Conservation (phyloP, 352 stramenopile species). For the Pythium phragmitis region DNA sequence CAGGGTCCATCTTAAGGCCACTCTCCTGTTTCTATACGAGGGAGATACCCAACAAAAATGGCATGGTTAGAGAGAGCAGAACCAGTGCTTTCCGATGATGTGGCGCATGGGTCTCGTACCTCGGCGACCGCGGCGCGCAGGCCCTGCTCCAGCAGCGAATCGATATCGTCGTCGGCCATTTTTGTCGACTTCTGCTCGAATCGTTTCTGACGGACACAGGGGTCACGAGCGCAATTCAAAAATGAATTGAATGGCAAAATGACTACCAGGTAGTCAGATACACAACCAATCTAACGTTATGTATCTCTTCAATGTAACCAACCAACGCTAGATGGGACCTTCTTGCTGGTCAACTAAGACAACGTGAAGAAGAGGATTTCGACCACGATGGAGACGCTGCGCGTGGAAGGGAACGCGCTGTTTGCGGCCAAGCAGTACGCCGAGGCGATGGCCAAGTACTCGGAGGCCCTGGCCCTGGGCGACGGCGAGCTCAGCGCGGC, state of each 20-base stretch:
- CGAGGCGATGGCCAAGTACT: conserved; percentile 66
- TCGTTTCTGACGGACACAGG: background rate
- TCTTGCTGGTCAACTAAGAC: background rate
- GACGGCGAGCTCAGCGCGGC: conserved; percentile 10
- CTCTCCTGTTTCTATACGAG: conserved; percentile 31
- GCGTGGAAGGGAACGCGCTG: conserved; percentile 68
- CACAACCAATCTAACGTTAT: background rate
- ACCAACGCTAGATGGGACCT: conserved; percentile 1
- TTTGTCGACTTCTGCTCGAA: conserved; percentile 2
- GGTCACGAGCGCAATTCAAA: conserved; percentile 1
- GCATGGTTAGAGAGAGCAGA: conserved; percentile 11
- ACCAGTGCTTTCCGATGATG: background rate
- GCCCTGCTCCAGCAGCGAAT: conserved; percentile 76
- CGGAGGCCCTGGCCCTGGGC: conserved; percentile 37
- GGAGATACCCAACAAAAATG: conserved; percentile 7
- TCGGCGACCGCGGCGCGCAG: conserved; percentile 49
- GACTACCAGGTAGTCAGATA: conserved; percentile 15
- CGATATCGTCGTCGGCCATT: conserved; percentile 73
- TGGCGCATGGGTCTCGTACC: conserved; percentile 26
- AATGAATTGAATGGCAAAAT: background rate
- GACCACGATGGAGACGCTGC: conserved; percentile 54
- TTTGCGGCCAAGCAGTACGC: conserved; percentile 73
- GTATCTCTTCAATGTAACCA: conserved; percentile 1
- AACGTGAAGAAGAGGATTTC: background rate
- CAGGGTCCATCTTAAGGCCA: background rate